phyloP scores from a whole-genome alignment of 768 basidiomycete species.

The Termitomyces sp. region DNA sequence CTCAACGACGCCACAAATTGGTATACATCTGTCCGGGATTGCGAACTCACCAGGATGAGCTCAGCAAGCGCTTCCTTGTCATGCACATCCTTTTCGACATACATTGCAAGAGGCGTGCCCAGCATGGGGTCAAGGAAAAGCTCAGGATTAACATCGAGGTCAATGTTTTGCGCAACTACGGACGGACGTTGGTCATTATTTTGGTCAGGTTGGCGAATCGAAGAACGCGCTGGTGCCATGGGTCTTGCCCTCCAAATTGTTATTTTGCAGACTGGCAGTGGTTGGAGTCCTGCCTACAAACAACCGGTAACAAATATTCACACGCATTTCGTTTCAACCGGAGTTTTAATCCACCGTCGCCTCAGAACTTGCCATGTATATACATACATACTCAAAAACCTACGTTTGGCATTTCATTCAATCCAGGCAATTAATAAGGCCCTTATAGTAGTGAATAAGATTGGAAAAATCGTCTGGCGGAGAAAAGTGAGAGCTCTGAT shows the following conservation, averaged over 20 bases:
- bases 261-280: slow-evolving; percentile 34
- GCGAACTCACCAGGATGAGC: slow-evolving; percentile 56
- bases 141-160: slow-evolving; percentile 34
- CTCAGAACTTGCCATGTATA: background rate
- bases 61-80: slow-evolving; percentile 62
- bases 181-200: slow-evolving; percentile 28
- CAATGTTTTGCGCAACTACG: slow-evolving; percentile 23
- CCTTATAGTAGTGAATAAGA: background rate
- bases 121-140: slow-evolving; percentile 83
- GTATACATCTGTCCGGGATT: background rate
- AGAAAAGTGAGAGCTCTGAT: background rate
- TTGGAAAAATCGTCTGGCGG: background rate
- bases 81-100: slow-evolving; percentile 76
- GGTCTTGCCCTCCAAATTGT: slow-evolving; percentile 46
- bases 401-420: background rate
- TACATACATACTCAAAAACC: background rate
- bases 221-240: slow-evolving; percentile 77
- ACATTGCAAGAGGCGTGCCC: slow-evolving; percentile 69
- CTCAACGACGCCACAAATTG: background rate
- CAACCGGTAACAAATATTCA: slow-evolving; percentile 14
- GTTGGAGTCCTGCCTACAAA: slow-evolving; percentile 39
- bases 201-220: slow-evolving; percentile 42
- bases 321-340: slow-evolving; percentile 17
- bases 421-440: background rate
- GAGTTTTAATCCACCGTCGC: slow-evolving; percentile 12